Base-by-base conservation (phyloP, 2,329 filamentous ascomycete genomes). In the Alternaria alternata region DNA sequence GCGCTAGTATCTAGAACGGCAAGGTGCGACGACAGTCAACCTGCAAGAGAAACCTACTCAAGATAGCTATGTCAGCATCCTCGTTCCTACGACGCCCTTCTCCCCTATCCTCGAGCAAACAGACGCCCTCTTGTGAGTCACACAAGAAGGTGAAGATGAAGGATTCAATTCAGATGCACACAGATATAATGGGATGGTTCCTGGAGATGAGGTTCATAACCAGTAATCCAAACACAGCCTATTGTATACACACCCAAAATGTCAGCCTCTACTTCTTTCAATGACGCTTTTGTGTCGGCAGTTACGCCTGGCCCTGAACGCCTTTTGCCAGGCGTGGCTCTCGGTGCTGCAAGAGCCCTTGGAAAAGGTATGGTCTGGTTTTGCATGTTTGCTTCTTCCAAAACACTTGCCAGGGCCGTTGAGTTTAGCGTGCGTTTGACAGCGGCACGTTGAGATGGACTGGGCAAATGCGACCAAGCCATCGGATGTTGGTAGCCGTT, bases 321-420 rank as follows among this genome's bases (percentile, higher is more conserved):
- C n/a, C 49, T 69, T 11, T 20, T 72, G 16, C 43, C 65, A 41
- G 69, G 67, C 22, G 68, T 69, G 39, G 63, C 65, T 49, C 64
- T 47, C 30, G 69, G 63, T 62, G 65, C 70, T 67, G 67, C 68
- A 63, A 66, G 61, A 59, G 49, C 61, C 41, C 48, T 57, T 39
- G 41, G 28, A 39, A 62, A 64, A 47, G 63, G 69, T 66, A 65
- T 57, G 46, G 22, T 26, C 36, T n/a, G 12, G 43, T 36, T 48
- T 38, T 36, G 12, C 34, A 46, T 54, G 51, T 49, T 59, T 59
- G 36, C 43, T 52, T 46, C 32, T 51, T 34, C 54, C 32, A 30
- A 51, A 51, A 51, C 47, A 49, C 28, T n/a, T 38, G 24, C 26
- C 41, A 47, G 49, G 30, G 47, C 52, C 20, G 41, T 57, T 54